Percentiles rank a stretch among this genome's conserved stretches.
Evolutionary conservation across 345 rosid species (phyloP).

Genomic region (Kernera saxatilis): DNA sequence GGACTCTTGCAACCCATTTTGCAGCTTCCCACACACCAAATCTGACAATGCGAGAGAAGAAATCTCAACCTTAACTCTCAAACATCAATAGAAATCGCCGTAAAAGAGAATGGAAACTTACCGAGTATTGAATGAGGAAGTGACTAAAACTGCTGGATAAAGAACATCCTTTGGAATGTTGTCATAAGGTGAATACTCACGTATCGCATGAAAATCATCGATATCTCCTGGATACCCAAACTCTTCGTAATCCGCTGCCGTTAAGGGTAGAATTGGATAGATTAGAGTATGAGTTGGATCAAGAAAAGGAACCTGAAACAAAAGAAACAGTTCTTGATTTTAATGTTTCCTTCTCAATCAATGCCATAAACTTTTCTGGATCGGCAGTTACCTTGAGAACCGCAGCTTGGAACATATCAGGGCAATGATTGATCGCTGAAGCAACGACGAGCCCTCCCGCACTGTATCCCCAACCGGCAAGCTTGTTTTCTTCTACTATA

Average conservation of each 20-base stretch:
- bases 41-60: slow-evolving; percentile 34
- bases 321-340: neutral
- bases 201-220: slow-evolving; percentile 72
- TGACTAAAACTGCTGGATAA: slow-evolving; percentile 74
- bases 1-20: slow-evolving; percentile 82
- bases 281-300: slow-evolving; percentile 87
- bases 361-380: neutral
- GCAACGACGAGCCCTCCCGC: slow-evolving; percentile 94
- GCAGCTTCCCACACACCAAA: slow-evolving; percentile 98
- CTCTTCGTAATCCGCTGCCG: slow-evolving; percentile 79
- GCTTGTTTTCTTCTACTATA: slow-evolving; percentile 64
- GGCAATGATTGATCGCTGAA: slow-evolving; percentile 73
- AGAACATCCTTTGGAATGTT: slow-evolving; percentile 66
- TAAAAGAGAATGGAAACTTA: slow-evolving; percentile 22
- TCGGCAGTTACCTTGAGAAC: slow-evolving; percentile 57
- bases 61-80: no score
- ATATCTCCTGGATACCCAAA: slow-evolving; percentile 82
- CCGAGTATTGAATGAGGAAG: slow-evolving; percentile 85
- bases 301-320: slow-evolving; percentile 76
- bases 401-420: slow-evolving; percentile 70
- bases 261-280: slow-evolving; percentile 71
- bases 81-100: neutral
- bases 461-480: slow-evolving; percentile 92
- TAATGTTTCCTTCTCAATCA: neutral
- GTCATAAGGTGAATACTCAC: slow-evolving; percentile 75